Percentiles rank a stretch among this genome's conserved stretches.
These are phyloP conservation scores for Hypoxylon rickii DNA, from an alignment of 495 filamentous ascomycete genomes.

Conservation along the genomic window DNA sequence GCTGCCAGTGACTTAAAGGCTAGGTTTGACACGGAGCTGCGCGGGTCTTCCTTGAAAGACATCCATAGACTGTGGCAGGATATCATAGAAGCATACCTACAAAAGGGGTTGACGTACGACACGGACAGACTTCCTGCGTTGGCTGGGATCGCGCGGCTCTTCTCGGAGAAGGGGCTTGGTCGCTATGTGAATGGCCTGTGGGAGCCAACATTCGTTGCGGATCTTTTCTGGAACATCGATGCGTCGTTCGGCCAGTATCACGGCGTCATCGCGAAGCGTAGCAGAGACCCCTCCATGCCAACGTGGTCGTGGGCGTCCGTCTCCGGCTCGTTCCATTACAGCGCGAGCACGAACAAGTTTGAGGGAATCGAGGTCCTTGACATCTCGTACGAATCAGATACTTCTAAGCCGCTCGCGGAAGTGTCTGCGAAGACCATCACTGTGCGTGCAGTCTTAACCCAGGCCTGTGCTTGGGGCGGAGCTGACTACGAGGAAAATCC, in stretches of 20 bases:
- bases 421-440: slow-evolving; percentile 2
- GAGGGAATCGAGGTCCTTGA: slow-evolving; percentile 12
- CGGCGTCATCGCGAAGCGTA: slow-evolving; percentile 10
- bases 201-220: slow-evolving; percentile 3
- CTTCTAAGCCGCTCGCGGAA: slow-evolving; percentile 3
- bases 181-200: slow-evolving; percentile 19
- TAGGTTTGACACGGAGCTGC: slow-evolving; percentile 13
- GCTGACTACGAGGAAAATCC: neutral
- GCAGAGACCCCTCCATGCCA: slow-evolving; percentile 9
- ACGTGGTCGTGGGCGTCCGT: slow-evolving; percentile 28
- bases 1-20: slow-evolving; percentile 16
- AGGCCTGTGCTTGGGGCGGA: slow-evolving; percentile 8
- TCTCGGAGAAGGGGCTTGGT: slow-evolving; percentile 9
- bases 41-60: neutral
- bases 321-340: slow-evolving; percentile 9
- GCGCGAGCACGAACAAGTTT: neutral
- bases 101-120: slow-evolving; percentile 18
- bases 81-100: slow-evolving; percentile 8
- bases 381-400: neutral
- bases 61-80: slow-evolving; percentile 9
- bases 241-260: neutral
- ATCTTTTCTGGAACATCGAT: slow-evolving; percentile 9
- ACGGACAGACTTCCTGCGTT: slow-evolving; percentile 16
- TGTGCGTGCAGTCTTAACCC: neutral
- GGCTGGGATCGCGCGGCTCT: slow-evolving; percentile 17